Percentiles rank a stretch among this genome's conserved stretches.
Conservation (phyloP, 2,329 filamentous ascomycete species). For the Neurospora sp. region DNA sequence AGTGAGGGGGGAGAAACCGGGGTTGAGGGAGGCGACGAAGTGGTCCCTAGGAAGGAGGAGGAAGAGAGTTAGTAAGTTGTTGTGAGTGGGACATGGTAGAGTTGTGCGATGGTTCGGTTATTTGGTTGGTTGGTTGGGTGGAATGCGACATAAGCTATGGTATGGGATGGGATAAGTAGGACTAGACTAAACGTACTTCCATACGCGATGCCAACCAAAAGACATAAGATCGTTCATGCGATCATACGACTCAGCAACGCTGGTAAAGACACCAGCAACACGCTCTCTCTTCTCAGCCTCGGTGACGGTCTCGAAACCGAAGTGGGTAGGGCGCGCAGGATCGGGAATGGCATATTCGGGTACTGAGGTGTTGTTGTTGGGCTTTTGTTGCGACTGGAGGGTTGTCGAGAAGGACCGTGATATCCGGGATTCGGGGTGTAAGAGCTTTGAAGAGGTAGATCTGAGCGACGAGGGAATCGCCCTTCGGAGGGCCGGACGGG, state of each 20-base stretch:
- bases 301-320: conserved; percentile 78
- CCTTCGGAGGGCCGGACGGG: conserved; percentile 11
- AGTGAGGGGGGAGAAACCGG: conserved; percentile 49
- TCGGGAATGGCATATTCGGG: conserved; percentile 16
- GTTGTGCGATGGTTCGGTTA: background rate
- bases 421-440: background rate
- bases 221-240: conserved; percentile 99
- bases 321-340: conserved; percentile 55
- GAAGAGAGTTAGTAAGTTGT: background rate
- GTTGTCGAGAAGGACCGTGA: conserved; percentile 1
- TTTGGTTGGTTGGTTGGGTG: background rate
- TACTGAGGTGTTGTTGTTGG: background rate
- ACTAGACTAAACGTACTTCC: conserved; percentile 50
- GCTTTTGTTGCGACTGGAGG: background rate
- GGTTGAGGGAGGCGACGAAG: conserved; percentile 86
- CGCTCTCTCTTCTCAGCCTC: conserved; percentile 62
- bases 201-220: conserved; percentile 87
- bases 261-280: conserved; percentile 87
- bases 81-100: no score
- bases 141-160: background rate
- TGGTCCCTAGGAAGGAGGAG: conserved; percentile 50
- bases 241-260: conserved; percentile 88
- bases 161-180: background rate
- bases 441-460: background rate
- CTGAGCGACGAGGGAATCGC: conserved; percentile 8